Conservation (phyloP, 441 rosid genomes). For the Francoa sonchifolia region DNA sequence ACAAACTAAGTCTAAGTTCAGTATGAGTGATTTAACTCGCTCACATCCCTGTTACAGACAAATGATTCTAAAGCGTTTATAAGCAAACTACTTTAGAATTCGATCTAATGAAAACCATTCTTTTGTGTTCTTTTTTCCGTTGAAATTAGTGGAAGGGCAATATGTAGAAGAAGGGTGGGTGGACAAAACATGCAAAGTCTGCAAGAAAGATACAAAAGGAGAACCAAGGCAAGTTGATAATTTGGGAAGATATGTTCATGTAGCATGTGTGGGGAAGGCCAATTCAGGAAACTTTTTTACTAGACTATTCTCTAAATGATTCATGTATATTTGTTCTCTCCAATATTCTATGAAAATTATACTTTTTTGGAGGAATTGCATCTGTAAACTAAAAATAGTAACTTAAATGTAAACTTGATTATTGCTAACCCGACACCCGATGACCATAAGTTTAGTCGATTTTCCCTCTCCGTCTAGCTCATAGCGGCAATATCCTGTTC, state of each 20-base stretch:
- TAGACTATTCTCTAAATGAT: conserved; percentile 59
- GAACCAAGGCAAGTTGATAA: conserved; percentile 75
- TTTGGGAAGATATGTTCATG: conserved; percentile 67
- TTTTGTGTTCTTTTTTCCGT: background rate
- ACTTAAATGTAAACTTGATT: too few relatives aligned
- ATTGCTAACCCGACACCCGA: too few relatives aligned
- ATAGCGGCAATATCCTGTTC: too few relatives aligned
- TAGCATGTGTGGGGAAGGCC: conserved; percentile 48
- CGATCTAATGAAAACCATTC: background rate
- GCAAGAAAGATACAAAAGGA: conserved; percentile 74
- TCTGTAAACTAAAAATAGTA: too few relatives aligned
- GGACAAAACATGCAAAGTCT: conserved; percentile 80
- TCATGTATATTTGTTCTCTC: too few relatives aligned
- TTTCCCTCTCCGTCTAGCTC: too few relatives aligned
- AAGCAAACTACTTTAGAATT: background rate
- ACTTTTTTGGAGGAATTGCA: too few relatives aligned
- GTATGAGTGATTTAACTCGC: background rate
- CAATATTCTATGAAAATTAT: too few relatives aligned
- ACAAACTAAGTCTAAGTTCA: too few relatives aligned
- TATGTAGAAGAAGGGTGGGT: conserved; percentile 97
- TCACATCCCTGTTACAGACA: background rate
- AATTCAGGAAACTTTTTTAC: conserved; percentile 63
- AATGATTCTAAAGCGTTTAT: background rate
- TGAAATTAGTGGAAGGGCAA: conserved; percentile 58
- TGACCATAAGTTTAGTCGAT: too few relatives aligned